A percentile compares a stretch with the other conserved stretches of the same genome.
These are phyloP conservation scores for Phytopythium sindhum DNA, from an alignment of 352 stramenopile genomes.

Conservation along the genomic window DNA sequence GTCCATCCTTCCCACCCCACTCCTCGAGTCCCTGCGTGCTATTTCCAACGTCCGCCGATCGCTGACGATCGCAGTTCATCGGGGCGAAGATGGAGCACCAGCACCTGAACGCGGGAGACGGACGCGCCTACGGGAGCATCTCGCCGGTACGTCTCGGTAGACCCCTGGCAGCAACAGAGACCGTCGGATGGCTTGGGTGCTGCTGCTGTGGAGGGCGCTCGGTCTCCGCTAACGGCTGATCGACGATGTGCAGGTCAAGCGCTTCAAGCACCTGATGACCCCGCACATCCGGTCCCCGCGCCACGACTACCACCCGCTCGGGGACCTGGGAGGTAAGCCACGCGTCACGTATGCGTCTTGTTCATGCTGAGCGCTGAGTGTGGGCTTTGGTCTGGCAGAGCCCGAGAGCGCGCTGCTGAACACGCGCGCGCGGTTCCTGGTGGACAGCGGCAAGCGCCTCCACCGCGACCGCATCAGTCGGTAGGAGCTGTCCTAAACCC, in stretches of 20 bases:
- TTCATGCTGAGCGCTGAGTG: background rate
- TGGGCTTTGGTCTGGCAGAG: slow-evolving; percentile 13
- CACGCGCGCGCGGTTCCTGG: slow-evolving; percentile 28
- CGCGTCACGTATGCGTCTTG: no score
- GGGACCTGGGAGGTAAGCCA: background rate
- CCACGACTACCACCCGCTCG: slow-evolving; percentile 6
- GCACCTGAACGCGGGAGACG: background rate
- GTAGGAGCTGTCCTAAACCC: slow-evolving; percentile 12
- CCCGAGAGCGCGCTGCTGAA: slow-evolving; percentile 21
- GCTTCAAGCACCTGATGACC: slow-evolving; percentile 18
- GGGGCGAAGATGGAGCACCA: background rate
- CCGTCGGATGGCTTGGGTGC: background rate
- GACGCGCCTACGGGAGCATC: background rate
- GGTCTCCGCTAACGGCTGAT: background rate
- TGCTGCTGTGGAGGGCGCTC: background rate
- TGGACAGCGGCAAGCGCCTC: slow-evolving; percentile 18
- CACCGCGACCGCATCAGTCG: slow-evolving; percentile 45
- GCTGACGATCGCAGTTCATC: background rate
- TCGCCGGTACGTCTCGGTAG: slow-evolving; percentile 3
- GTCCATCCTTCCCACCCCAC: no score
- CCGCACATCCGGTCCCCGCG: slow-evolving; percentile 2
- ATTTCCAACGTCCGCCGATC: no score
- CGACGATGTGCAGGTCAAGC: slow-evolving; percentile 9
- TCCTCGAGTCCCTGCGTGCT: no score
- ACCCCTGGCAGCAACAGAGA: no score